Conservation (phyloP, 208 protist genomes). For the Dictyostelium gargantuum region DNA sequence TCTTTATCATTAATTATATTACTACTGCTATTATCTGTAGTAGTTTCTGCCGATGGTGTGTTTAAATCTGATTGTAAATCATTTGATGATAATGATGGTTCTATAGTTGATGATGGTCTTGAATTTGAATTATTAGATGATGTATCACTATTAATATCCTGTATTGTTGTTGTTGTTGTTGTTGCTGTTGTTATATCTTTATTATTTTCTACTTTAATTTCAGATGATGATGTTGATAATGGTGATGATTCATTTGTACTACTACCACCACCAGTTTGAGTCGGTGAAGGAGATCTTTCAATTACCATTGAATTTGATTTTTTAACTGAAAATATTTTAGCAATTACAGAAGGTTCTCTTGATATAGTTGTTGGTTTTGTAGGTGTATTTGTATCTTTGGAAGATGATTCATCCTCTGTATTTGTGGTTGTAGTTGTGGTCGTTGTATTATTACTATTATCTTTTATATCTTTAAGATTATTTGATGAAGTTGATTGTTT, state of each 20-base stretch:
- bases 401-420: background rate
- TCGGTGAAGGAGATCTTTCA: conserved; percentile 4
- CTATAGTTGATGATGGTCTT: background rate
- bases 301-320: conserved; percentile 1
- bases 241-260: background rate
- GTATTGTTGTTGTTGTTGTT: background rate
- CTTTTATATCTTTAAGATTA: background rate
- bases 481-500: background rate
- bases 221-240: too few species aligned
- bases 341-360: conserved; percentile 5
- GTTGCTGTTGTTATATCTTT: background rate
- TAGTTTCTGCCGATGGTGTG: background rate
- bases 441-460: background rate
- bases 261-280: background rate
- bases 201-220: too few species aligned
- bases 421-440: too few species aligned
- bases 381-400: background rate
- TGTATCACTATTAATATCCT: background rate
- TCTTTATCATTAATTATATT: background rate
- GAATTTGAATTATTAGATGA: background rate
- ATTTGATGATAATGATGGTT: background rate
- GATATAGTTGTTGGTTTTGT: background rate
- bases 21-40: background rate
- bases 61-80: background rate
- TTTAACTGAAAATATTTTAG: conserved; percentile 8